A percentile compares a stretch with the other conserved stretches of the same genome.
These are phyloP conservation scores for Malassezia dermatis DNA, from an alignment of 1,284 basidiomycete genomes.

Conservation along the genomic window DNA sequence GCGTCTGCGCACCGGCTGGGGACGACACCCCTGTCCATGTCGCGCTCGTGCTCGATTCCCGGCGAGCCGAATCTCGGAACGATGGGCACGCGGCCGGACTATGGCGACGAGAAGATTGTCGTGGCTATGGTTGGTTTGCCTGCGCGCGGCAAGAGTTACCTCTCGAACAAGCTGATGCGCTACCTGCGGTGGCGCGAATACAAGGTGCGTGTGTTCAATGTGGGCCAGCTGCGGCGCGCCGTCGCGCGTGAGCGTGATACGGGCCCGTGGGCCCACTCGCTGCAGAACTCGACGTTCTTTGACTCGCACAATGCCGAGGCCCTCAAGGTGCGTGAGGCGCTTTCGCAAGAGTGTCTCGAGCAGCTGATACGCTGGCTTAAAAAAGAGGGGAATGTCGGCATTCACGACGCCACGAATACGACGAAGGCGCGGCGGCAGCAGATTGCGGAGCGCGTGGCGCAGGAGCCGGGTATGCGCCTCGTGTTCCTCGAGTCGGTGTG, in stretches of 20 bases:
- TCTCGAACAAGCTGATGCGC: slow-evolving; percentile 47
- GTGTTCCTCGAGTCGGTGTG: slow-evolving; percentile 92
- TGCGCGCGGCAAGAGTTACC: slow-evolving; percentile 44
- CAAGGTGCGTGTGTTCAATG: slow-evolving; percentile 96
- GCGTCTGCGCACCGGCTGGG: background rate
- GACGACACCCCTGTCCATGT: background rate
- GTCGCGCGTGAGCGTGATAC: slow-evolving; percentile 60
- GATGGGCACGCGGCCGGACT: slow-evolving; percentile 85
- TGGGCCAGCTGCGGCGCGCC: slow-evolving; percentile 82
- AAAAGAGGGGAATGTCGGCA: slow-evolving; percentile 84
- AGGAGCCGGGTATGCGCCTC: slow-evolving; percentile 77
- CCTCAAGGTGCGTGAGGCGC: slow-evolving; percentile 64
- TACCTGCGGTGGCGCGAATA: slow-evolving; percentile 76
- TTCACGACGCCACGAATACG: slow-evolving; percentile 95
- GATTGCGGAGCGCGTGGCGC: slow-evolving; percentile 68
- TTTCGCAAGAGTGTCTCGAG: slow-evolving; percentile 85
- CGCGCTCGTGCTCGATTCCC: slow-evolving; percentile 18
- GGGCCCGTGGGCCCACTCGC: background rate
- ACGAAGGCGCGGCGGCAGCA: slow-evolving; percentile 65
- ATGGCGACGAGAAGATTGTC: slow-evolving; percentile 95
- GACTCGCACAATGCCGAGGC: slow-evolving; percentile 74
- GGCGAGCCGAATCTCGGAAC: slow-evolving; percentile 32
- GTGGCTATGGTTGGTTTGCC: slow-evolving; percentile 72
- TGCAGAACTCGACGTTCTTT: slow-evolving; percentile 63
- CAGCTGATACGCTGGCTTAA: slow-evolving; percentile 91